Evolutionary conservation across 2,329 filamentous ascomycete species (phyloP).

Genomic region (Trichoderma semiorbis): DNA sequence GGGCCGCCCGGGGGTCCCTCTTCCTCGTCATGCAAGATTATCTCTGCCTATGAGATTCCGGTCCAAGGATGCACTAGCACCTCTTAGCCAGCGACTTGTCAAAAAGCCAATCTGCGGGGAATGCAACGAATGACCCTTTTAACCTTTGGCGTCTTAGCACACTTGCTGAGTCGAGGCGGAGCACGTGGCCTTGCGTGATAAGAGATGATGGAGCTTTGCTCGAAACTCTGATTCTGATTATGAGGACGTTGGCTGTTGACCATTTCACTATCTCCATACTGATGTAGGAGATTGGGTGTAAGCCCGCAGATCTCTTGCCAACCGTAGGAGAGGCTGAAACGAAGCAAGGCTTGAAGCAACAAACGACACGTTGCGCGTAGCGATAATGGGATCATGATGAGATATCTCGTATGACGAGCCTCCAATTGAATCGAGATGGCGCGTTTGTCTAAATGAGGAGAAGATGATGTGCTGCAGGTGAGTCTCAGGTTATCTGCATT

Average conservation of each 20-base stretch:
- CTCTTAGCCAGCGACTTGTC: neutral
- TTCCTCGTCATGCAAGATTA: slow-evolving; percentile 47
- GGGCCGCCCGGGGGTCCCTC: slow-evolving; percentile 34
- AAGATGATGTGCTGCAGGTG: neutral
- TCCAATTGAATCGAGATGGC: neutral
- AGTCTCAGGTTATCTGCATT: neutral
- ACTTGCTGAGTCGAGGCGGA: slow-evolving; percentile 24
- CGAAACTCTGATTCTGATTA: neutral
- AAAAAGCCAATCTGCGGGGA: slow-evolving; percentile 10
- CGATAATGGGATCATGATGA: neutral
- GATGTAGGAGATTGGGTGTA: neutral
- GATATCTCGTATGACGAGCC: neutral
- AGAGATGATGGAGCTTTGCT: neutral
- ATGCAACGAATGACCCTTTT: neutral
- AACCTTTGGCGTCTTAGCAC: neutral
- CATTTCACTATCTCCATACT: neutral
- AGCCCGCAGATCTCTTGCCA: neutral
- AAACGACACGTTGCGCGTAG: neutral
- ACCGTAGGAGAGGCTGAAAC: neutral
- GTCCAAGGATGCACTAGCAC: neutral
- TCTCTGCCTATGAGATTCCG: slow-evolving; percentile 20
- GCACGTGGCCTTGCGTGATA: slow-evolving; percentile 32
- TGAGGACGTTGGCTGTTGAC: neutral
- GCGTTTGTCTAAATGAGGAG: neutral
- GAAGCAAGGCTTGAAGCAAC: neutral